A percentile compares a stretch with the other conserved stretches of the same genome.
Evolutionary conservation across 2,329 filamentous ascomycete genomes (phyloP).

Genomic region (Fusarium pininemorale): DNA sequence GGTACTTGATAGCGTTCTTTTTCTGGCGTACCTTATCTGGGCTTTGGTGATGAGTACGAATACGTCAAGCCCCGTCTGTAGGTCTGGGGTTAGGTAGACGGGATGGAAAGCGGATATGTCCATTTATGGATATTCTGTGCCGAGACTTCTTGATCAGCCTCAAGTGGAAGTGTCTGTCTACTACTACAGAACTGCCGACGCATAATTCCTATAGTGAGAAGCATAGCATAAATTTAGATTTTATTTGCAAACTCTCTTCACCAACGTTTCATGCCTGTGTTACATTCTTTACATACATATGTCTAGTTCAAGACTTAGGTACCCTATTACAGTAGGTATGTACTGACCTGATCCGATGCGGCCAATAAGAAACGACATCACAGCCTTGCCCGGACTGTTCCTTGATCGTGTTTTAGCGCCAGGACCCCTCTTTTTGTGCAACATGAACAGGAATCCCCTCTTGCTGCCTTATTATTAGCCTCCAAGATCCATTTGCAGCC

Average conservation of each 20-base stretch:
- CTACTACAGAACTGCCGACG: neutral
- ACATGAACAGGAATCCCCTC: slow-evolving; percentile 20
- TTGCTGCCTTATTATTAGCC: neutral
- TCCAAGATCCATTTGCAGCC: neutral
- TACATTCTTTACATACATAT: neutral
- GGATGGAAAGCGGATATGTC: neutral
- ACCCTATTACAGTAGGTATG: neutral
- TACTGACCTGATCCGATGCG: neutral
- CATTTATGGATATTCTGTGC: neutral
- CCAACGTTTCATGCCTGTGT: neutral
- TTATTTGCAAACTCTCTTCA: neutral
- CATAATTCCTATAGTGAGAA: neutral
- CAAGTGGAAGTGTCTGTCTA: neutral
- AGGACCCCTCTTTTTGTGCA: slow-evolving; percentile 1
- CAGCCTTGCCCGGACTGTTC: neutral
- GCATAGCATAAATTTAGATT: neutral
- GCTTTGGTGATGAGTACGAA: slow-evolving; percentile 14
- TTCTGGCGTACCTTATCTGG: neutral
- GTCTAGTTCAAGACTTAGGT: neutral
- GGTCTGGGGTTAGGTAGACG: neutral
- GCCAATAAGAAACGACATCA: neutral
- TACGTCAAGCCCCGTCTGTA: slow-evolving; percentile 4
- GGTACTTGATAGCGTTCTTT: neutral
- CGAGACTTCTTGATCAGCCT: neutral
- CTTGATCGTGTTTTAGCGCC: slow-evolving; percentile 24